Conservation (phyloP, 2,329 filamentous ascomycete species). For the Paraphoma chrysanthemicola region DNA sequence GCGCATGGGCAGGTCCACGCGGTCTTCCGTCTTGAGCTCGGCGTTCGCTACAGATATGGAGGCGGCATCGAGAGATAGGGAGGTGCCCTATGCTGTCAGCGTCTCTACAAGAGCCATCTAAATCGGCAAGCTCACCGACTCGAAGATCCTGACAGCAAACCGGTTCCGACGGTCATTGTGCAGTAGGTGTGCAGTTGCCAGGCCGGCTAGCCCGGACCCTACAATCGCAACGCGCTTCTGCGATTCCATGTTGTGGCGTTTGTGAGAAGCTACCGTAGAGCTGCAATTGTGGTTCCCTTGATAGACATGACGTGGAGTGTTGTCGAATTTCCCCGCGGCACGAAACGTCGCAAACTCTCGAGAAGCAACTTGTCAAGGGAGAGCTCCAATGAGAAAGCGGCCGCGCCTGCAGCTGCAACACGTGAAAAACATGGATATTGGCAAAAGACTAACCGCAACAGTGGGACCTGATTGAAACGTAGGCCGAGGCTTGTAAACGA, state of each 20-base stretch:
- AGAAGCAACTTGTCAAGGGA: neutral
- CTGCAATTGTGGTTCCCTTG: neutral
- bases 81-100: conserved; percentile 45
- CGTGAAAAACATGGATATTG: neutral
- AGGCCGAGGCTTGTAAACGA: neutral
- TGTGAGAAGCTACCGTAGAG: conserved; percentile 3
- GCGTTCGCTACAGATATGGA: conserved; percentile 49
- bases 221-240: conserved; percentile 51
- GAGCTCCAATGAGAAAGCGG: neutral
- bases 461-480: neutral
- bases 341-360: neutral
- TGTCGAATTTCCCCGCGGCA: conserved; percentile 6
- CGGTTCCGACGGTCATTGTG: conserved; percentile 48
- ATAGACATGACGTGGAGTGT: neutral
- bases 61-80: conserved; percentile 55
- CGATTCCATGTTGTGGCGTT: conserved; percentile 9
- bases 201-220: conserved; percentile 58
- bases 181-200: conserved; percentile 56
- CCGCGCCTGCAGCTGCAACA: neutral
- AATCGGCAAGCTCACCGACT: conserved; percentile 46
- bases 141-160: conserved; percentile 55
- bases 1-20: conserved; percentile 61
- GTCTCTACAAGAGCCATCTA: neutral
- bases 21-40: conserved; percentile 31
- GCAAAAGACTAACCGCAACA: neutral